These are phyloP conservation scores for Plantago coronopus DNA, from an alignment of 305 asterid genomes.

Conservation along the genomic window DNA sequence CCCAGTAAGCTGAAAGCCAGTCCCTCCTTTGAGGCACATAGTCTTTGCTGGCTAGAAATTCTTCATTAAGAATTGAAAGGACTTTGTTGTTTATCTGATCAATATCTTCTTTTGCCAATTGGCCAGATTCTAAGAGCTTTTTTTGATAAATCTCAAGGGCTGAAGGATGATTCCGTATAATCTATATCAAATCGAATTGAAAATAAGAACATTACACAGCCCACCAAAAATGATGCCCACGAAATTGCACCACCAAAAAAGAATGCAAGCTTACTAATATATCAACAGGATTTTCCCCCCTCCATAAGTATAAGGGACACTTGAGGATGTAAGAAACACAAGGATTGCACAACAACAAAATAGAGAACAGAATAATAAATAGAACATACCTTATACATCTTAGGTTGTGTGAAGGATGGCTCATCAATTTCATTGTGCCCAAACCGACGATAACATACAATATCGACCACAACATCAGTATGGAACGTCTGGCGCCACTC, in stretches of 20 bases:
- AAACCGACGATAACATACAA: conserved; percentile 85
- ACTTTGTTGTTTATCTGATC: conserved; percentile 69
- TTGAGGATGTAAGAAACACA: not conserved
- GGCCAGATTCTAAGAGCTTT: conserved; percentile 70
- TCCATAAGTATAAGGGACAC: not conserved
- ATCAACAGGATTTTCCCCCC: conserved; percentile 28
- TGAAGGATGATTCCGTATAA: conserved; percentile 79
- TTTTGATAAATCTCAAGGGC: conserved; percentile 76
- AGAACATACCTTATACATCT: conserved; percentile 72
- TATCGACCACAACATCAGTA: conserved; percentile 88
- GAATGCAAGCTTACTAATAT: not conserved
- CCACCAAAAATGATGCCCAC: conserved; percentile 9
- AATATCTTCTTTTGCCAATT: conserved; percentile 62
- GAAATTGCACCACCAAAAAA: not conserved
- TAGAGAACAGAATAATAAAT: conserved; percentile 21
- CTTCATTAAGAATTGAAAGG: conserved; percentile 72
- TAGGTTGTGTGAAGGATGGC: conserved; percentile 92
- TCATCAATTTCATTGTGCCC: conserved; percentile 96
- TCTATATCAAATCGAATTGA: conserved; percentile 49
- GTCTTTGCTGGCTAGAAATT: conserved; percentile 84
- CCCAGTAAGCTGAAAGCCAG: conserved; percentile 98
- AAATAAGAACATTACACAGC: conserved; percentile 35
- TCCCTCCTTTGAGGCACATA: conserved; percentile 76
- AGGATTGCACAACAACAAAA: conserved; percentile 17
- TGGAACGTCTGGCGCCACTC: conserved; percentile 98